Evolutionary conservation across 1,284 basidiomycete genomes (phyloP).

Genomic region (Sporisorium iseilematis-ciliati): DNA sequence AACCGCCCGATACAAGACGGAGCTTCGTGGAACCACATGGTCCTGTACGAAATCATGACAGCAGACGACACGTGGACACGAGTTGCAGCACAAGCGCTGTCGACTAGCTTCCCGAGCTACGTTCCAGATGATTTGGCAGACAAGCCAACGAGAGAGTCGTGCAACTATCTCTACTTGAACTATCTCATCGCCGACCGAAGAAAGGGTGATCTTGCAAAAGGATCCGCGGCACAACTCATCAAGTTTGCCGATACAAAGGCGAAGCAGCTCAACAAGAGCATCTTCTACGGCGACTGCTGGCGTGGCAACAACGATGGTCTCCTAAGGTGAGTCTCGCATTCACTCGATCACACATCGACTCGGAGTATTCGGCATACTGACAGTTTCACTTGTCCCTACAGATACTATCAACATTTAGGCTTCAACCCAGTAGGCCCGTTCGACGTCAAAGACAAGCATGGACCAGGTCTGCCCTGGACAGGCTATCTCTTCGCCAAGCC

Average conservation of each 20-base stretch:
- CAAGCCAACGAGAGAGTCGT: not conserved
- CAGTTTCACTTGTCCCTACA: not conserved
- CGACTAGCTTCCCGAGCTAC: constrained; percentile 23
- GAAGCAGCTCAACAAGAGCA: constrained; percentile 5
- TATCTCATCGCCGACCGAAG: constrained; percentile 42
- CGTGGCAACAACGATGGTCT: constrained; percentile 37
- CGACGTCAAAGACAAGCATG: constrained; percentile 47
- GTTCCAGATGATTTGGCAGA: constrained; percentile 8
- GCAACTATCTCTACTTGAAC: constrained; percentile 40
- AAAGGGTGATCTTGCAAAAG: constrained; percentile 27
- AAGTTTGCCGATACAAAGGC: constrained; percentile 10
- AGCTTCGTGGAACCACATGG: constrained; percentile 19
- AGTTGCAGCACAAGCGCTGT: constrained; percentile 23
- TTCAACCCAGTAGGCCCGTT: constrained; percentile 31
- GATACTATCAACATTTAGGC: constrained; percentile 44
- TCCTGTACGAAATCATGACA: constrained; percentile 25
- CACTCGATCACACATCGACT: not conserved
- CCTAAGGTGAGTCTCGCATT: constrained; percentile 28
- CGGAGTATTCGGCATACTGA: not conserved
- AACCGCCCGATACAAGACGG: not conserved
- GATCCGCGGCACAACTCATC: constrained; percentile 25
- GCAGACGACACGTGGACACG: constrained; percentile 19
- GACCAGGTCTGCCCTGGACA: constrained; percentile 29
- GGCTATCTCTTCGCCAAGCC: constrained; percentile 38
- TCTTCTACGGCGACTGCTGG: constrained; percentile 51